Evolutionary conservation across 78 protist genomes (phyloP), one percentile per base, ranked within the genome.

Genomic region (Bodo saltans): DNA sequence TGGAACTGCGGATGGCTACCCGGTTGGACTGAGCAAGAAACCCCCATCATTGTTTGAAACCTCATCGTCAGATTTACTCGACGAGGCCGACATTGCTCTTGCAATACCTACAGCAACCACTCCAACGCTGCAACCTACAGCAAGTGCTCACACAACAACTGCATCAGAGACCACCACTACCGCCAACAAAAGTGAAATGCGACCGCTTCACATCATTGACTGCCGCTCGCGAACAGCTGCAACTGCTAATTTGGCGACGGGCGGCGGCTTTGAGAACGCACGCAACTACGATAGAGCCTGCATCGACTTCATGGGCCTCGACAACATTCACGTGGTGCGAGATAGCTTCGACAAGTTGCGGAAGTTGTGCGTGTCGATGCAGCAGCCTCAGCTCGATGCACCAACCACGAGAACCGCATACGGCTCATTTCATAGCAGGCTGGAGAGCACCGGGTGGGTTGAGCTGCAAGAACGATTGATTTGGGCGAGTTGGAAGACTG

Each of bases 161-260:
- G n/a, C n/a, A n/a, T n/a, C n/a, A n/a, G n/a, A n/a, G n/a, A n/a
- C n/a, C n/a, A n/a, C n/a, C n/a, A n/a, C n/a, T n/a, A n/a, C 27
- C 29, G 34, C 60, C 25, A 87, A 75, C 28, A 79, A 68, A 37
- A 83, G 76, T 25, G 41, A 74, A n/a, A 74, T 74, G 41, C 79
- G 42, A 12, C 17, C n/a, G 68, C 53, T 74, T 3, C 68, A 32
- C 68, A 88, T 89, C 35, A 39, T 90, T 26, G 93, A 90, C 52
- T 83, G 87, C 23, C 72, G 93, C 53, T 86, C 90, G 1, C 75
- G 84, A 53, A 85, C 91, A 12, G 83, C 73, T 67, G 93, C 92
- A 0, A 85, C 78, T 34, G 93, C 89, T 30, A 90, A 90, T 74
- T 42, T 79, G 33, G 90, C 90, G 25, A 85, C 11, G 35, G 88